These are phyloP conservation scores for Cardiospermum halicacabum DNA, from an alignment of 345 rosid genomes.

Conservation along the genomic window DNA sequence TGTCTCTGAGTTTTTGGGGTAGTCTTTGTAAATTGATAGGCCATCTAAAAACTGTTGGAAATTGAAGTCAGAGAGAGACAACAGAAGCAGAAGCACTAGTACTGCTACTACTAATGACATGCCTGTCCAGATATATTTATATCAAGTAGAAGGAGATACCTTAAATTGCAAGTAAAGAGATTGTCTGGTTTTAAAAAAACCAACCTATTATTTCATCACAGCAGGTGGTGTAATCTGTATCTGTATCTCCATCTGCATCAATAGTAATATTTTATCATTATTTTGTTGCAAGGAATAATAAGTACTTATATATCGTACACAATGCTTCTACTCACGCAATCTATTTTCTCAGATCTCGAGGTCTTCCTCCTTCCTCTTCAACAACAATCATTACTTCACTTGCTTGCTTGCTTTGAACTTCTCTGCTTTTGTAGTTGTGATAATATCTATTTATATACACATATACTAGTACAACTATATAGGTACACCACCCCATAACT, in stretches of 20 bases:
- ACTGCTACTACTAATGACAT: too few species aligned
- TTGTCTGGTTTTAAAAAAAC: slow-evolving; percentile 5
- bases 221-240: too few species aligned
- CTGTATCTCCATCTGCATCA: too few species aligned
- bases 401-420: not conserved
- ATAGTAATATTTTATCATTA: not conserved
- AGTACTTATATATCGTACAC: not conserved
- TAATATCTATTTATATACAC: not conserved
- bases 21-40: not conserved
- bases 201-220: not conserved
- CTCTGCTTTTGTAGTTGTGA: too few species aligned
- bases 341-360: slow-evolving; percentile 9
- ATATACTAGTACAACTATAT: too few species aligned
- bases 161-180: slow-evolving; percentile 24
- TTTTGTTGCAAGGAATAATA: too few species aligned
- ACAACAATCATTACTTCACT: slow-evolving; percentile 14
- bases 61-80: slow-evolving; percentile 13
- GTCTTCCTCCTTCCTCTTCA: too few species aligned
- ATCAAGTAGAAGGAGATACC: slow-evolving; percentile 17
- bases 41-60: slow-evolving; percentile 15
- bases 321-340: slow-evolving; percentile 6
- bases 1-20: not conserved
- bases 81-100: slow-evolving; percentile 4
- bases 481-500: not conserved
- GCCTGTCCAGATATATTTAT: slow-evolving; percentile 5